phyloP scores from a whole-genome alignment of 768 basidiomycete species.

The Termitomyces sp. region DNA sequence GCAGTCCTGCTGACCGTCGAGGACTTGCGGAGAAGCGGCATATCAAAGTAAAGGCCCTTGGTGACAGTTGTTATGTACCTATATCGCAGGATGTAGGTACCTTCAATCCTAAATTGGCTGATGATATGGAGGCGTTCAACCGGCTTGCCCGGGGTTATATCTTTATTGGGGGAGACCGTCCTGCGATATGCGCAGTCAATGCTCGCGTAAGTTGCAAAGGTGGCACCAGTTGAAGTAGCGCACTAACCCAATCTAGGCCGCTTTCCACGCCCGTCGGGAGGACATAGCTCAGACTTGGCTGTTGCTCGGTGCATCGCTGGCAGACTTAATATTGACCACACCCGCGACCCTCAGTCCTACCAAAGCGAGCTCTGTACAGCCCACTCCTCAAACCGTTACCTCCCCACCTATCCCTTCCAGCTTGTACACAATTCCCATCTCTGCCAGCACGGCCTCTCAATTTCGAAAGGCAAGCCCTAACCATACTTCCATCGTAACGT shows the following conservation, averaged over 20 bases:
- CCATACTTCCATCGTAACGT: slow-evolving; percentile 11
- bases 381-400: slow-evolving; percentile 28
- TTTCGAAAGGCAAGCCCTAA: slow-evolving; percentile 23
- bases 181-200: slow-evolving; percentile 51
- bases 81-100: slow-evolving; percentile 54
- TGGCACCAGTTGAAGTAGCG: background rate
- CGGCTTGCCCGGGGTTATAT: slow-evolving; percentile 62
- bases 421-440: slow-evolving; percentile 19
- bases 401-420: slow-evolving; percentile 29
- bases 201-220: slow-evolving; percentile 36
- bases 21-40: slow-evolving; percentile 26
- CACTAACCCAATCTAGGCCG: slow-evolving; percentile 34
- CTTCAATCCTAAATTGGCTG: slow-evolving; percentile 26
- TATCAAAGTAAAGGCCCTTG: slow-evolving; percentile 47
- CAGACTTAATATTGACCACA: slow-evolving; percentile 38
- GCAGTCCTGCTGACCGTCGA: slow-evolving; percentile 34
- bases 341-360: slow-evolving; percentile 18
- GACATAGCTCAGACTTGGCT: slow-evolving; percentile 64
- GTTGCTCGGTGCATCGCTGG: slow-evolving; percentile 52
- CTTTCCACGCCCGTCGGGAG: slow-evolving; percentile 50
- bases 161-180: slow-evolving; percentile 42
- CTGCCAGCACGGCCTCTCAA: slow-evolving; percentile 11
- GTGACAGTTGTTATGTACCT: slow-evolving; percentile 50
- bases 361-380: slow-evolving; percentile 7
- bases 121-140: slow-evolving; percentile 46